Evolutionary conservation across 495 filamentous ascomycete species (phyloP), one percentile per base, ranked within the genome.

Genomic region (Cercophora newfieldiana): DNA sequence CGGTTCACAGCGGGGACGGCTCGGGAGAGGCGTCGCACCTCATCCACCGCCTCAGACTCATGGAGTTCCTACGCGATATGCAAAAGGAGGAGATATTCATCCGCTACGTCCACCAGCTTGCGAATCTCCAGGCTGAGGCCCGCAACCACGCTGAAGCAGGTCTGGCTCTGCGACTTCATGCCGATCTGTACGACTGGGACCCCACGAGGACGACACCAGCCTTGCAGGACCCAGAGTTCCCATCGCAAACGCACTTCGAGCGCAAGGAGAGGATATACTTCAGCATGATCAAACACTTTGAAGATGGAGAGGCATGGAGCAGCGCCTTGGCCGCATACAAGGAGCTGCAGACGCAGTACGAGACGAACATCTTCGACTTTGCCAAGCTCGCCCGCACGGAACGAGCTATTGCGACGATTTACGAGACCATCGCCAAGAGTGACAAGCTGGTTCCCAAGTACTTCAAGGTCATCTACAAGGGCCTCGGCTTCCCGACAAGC

Each of bases 61-160:
- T 98, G 95, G 92, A 97, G 68, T 98, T 97, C 79, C 86, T 97
- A 75, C 89, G 92, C 73, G 94, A 97, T 73, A 95, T 97, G 92
- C 91, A 94, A 68, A 96, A 96, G 72, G 93, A 96, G 74, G 93
- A 97, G 72, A 97, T 97, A 67, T 99, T 94, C 75, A 91, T 97
- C 68, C 90, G 93, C 64, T 98, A 98, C 72, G 94, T 98, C 25
- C 96, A 99, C 72, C 93, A 97, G 74, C 83, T 99, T 2, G 91
- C 93, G 14, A 82, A 88, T 57, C 80, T 93, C 4, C 95, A 98
- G 77, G 83, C 85, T 3, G 83, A 88, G 29, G 85, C 89, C 2
- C 81, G 89, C 63, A 94, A 98, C 72, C 87, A 88, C 67, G 92
- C 93, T 16, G 95, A 97, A 80, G 95, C 95, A 10, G 95, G 93